Base-by-base conservation (phyloP, 2,329 filamentous ascomycete species). In the Macroventuria anomochaeta region DNA sequence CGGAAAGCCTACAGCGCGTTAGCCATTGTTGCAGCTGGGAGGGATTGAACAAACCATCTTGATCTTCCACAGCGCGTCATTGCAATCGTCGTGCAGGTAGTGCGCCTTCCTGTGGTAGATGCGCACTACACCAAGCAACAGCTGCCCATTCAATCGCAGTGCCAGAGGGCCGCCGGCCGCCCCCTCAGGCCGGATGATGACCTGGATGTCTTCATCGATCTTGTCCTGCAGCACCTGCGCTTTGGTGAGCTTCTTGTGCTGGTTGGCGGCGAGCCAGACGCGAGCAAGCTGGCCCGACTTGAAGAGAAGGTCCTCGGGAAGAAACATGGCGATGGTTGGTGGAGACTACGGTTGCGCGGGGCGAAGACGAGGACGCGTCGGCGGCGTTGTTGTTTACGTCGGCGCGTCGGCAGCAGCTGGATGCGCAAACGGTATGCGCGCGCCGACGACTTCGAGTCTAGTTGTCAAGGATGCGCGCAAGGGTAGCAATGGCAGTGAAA, bases 191-290 rank as follows among this genome's bases (percentile, higher is more conserved):
- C 90, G 91, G 63, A 97, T 95, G 75, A 99, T 99, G 64, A 92
- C 91, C 75, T 91, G 89, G 62, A 99, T 93, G 76, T 93, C 96
- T 79, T 92, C 91, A 68, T 93, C 89, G 65, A 99, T 89, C 78
- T 96, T 96, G 55, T 93, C 93, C 73, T 96, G 91, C 61, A 99
- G 76, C 64, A 97, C 95, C 70, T 97, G 92, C 60, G 91, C 92
- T 79, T 99, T 99, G 65, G 93, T 96, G 56, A 99, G 87, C 80
- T 97, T 99, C 82, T 93, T 92, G 84, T 97, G 95, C 62, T 97
- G 83, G 77, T 97, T 99, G 80, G 95, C 92, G 26, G 95, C 96
- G 58, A 97, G 85, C 95, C 95, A 99, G 79, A 97, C 93, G 73
- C 92, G 91, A 78, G 95, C 95, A 82, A 99, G 80, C 71, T 95